These are phyloP conservation scores for Alternaria conjuncta DNA, from an alignment of 2,329 filamentous ascomycete genomes.

Conservation along the genomic window DNA sequence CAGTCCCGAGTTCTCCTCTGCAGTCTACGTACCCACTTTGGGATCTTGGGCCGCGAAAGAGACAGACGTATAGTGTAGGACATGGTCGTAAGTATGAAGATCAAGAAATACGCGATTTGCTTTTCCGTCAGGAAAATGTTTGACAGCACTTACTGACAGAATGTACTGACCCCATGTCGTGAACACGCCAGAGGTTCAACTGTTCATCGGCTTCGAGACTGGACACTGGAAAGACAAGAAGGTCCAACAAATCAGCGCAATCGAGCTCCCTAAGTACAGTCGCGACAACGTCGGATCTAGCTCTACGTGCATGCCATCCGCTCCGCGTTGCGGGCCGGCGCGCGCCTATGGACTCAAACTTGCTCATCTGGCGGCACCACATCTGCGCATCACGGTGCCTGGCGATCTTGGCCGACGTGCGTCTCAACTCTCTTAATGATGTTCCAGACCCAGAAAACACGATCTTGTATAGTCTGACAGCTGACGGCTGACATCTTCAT, in stretches of 20 bases:
- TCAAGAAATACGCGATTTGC: neutral
- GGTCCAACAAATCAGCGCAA: neutral
- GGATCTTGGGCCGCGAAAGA: neutral
- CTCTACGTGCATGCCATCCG: neutral
- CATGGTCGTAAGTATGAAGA: neutral
- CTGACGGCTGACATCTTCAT: neutral
- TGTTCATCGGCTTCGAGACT: neutral
- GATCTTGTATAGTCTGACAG: neutral
- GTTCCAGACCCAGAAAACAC: neutral
- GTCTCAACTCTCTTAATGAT: neutral
- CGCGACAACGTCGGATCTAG: neutral
- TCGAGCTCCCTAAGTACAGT: neutral
- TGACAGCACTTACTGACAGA: neutral
- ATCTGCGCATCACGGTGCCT: constrained; percentile 8
- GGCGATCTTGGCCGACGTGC: neutral
- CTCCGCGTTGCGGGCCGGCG: neutral
- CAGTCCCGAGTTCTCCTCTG: neutral
- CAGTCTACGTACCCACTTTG: neutral
- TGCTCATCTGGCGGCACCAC: constrained; percentile 14
- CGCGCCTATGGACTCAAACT: constrained; percentile 16
- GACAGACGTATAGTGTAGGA: neutral
- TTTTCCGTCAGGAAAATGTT: neutral
- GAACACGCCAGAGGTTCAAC: neutral
- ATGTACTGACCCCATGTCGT: neutral
- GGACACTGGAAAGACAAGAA: neutral